Evolutionary conservation across 805 yeast species (phyloP).

Genomic region (Wickerhamomyces mucosus): DNA sequence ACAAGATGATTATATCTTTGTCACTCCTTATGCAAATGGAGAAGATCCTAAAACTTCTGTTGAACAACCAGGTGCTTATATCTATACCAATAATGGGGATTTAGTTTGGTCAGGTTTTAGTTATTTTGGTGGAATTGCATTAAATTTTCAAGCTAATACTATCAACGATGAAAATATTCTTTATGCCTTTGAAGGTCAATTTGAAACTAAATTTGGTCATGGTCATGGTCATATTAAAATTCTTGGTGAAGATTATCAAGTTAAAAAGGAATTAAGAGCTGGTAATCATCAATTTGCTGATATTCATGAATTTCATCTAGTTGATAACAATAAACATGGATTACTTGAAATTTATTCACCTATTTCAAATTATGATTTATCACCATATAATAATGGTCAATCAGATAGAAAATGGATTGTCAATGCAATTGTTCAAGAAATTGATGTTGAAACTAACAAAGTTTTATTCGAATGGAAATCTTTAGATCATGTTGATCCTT

Average conservation of each 20-base stretch:
- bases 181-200: constrained; percentile 28
- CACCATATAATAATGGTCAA: constrained; percentile 16
- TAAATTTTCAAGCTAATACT: constrained; percentile 24
- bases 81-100: constrained; percentile 26
- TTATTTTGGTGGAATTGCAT: constrained; percentile 24
- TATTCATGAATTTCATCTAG: constrained; percentile 28
- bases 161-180: constrained; percentile 20
- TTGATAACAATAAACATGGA: constrained; percentile 22
- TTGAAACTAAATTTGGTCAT: constrained; percentile 19
- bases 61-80: constrained; percentile 27
- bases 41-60: constrained; percentile 15
- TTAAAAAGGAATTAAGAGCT: constrained; percentile 24
- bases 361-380: constrained; percentile 21
- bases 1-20: constrained; percentile 21
- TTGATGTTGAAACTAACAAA: constrained; percentile 27
- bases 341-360: constrained; percentile 27
- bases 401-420: constrained; percentile 26
- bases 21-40: constrained; percentile 23
- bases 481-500: constrained; percentile 25
- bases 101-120: constrained; percentile 29
- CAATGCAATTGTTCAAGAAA: constrained; percentile 26
- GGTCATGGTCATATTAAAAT: constrained; percentile 24
- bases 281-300: constrained; percentile 26
- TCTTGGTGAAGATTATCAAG: constrained; percentile 22
- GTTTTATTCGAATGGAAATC: constrained; percentile 22